These are phyloP conservation scores for Xylariaceae sp. DNA, from an alignment of 2,329 filamentous ascomycete species.

Conservation along the genomic window DNA sequence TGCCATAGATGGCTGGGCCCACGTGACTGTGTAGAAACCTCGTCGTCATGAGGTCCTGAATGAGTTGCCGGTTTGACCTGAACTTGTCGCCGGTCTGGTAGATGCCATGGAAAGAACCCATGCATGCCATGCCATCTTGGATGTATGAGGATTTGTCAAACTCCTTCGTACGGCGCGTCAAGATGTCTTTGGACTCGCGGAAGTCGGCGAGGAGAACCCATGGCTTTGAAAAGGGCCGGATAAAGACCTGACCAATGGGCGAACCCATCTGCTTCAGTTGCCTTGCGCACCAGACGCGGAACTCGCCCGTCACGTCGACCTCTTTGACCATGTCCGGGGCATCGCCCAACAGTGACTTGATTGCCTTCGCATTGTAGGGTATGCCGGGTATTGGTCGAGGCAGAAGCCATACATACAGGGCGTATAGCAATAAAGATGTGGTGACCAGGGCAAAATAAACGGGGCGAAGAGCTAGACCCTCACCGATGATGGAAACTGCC, in stretches of 20 bases:
- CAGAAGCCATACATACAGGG: background rate
- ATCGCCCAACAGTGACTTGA: constrained; percentile 11
- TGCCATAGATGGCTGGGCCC: constrained; percentile 30
- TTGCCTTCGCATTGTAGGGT: constrained; percentile 8
- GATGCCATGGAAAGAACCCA: constrained; percentile 29
- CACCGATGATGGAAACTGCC: background rate
- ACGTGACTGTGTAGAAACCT: constrained; percentile 32
- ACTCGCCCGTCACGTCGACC: background rate
- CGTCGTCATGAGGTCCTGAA: constrained; percentile 37
- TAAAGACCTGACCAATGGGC: constrained; percentile 34
- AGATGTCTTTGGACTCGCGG: constrained; percentile 33
- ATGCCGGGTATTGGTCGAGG: constrained; percentile 18
- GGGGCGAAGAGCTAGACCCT: background rate
- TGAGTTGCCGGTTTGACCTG: constrained; percentile 16
- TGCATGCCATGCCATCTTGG: constrained; percentile 17
- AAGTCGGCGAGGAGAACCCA: constrained; percentile 33
- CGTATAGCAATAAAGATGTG: background rate
- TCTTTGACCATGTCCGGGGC: constrained; percentile 6
- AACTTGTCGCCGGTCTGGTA: constrained; percentile 30
- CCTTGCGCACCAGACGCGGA: constrained; percentile 5
- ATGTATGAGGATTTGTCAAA: constrained; percentile 31
- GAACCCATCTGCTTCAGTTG: constrained; percentile 8
- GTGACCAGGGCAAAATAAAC: background rate
- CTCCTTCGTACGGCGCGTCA: constrained; percentile 26
- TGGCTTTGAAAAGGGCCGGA: constrained; percentile 32